phyloP scores from a whole-genome alignment of 257 asterid genomes.

The Jaltomata sinuosa region DNA sequence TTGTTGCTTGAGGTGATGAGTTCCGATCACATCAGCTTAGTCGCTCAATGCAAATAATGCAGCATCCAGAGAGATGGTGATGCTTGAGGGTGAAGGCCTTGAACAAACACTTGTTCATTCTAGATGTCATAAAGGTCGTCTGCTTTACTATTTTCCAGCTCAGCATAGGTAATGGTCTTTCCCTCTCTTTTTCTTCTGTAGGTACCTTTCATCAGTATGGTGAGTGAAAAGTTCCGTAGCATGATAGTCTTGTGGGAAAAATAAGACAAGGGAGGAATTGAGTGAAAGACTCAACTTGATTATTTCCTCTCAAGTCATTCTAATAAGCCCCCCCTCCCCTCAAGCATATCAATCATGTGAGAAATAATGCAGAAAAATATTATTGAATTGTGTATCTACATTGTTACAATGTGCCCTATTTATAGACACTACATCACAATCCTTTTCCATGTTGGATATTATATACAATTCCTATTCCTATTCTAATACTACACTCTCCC shows the following conservation, averaged over 20 bases:
- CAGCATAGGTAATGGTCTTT: slow-evolving; percentile 33
- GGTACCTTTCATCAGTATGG: background rate
- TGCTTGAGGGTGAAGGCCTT: slow-evolving; percentile 41
- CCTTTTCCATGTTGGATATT: background rate
- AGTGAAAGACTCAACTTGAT: background rate
- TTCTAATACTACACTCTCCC: background rate
- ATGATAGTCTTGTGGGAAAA: background rate
- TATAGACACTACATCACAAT: background rate
- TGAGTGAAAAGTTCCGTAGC: background rate
- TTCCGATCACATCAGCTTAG: background rate
- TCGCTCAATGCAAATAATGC: slow-evolving; percentile 4
- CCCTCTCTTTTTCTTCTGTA: slow-evolving; percentile 1
- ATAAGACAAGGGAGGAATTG: background rate
- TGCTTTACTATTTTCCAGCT: slow-evolving; percentile 73
- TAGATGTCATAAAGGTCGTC: slow-evolving; percentile 92
- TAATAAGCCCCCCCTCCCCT: background rate
- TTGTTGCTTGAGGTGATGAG: background rate
- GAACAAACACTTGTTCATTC: slow-evolving; percentile 56
- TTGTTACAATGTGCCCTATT: background rate
- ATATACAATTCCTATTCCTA: background rate
- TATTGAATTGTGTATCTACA: no score
- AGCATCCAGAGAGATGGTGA: slow-evolving; percentile 39
- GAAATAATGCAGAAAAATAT: background rate
- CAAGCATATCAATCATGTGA: background rate
- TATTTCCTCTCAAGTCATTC: background rate